Conservation (phyloP, 768 basidiomycete genomes). For the Lactarius hatsudake region DNA sequence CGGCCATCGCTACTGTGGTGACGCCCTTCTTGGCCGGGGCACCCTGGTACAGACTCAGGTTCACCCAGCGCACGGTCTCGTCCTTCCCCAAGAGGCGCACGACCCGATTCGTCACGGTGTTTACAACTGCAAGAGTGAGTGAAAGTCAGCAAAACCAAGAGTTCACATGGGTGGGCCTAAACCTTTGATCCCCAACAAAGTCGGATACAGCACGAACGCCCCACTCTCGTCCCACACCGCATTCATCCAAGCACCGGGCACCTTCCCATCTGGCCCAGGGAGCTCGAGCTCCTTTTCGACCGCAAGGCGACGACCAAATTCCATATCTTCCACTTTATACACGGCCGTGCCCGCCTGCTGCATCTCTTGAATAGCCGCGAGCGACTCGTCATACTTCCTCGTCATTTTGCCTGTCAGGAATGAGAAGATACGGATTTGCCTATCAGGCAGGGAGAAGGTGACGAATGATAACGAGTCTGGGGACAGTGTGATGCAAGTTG, state of each 20-base stretch:
- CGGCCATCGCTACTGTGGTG: slow-evolving; percentile 90
- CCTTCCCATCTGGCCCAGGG: slow-evolving; percentile 67
- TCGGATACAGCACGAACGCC: slow-evolving; percentile 90
- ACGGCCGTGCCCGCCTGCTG: slow-evolving; percentile 96
- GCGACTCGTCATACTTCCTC: slow-evolving; percentile 93
- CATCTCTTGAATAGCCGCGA: slow-evolving; percentile 94
- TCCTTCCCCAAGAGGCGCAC: slow-evolving; percentile 88
- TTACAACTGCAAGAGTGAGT: slow-evolving; percentile 63
- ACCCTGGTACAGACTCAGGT: slow-evolving; percentile 89
- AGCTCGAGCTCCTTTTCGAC: slow-evolving; percentile 88
- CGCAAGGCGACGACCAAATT: slow-evolving; percentile 95
- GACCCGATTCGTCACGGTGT: slow-evolving; percentile 91
- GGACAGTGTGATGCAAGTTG: slow-evolving; percentile 89
- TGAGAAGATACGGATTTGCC: slow-evolving; percentile 91
- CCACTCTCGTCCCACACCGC: slow-evolving; percentile 99
- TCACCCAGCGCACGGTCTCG: slow-evolving; percentile 86
- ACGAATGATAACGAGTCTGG: slow-evolving; percentile 88
- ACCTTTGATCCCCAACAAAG: slow-evolving; percentile 95
- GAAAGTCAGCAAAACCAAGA: slow-evolving; percentile 6
- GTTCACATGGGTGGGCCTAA: background rate
- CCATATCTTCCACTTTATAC: slow-evolving; percentile 96
- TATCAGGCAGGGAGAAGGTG: slow-evolving; percentile 90
- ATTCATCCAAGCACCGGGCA: slow-evolving; percentile 79
- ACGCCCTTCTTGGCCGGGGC: slow-evolving; percentile 84
- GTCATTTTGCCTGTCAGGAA: slow-evolving; percentile 87